These are phyloP conservation scores for Beauveria caledonica DNA, from an alignment of 2,329 filamentous ascomycete species.

Conservation along the genomic window DNA sequence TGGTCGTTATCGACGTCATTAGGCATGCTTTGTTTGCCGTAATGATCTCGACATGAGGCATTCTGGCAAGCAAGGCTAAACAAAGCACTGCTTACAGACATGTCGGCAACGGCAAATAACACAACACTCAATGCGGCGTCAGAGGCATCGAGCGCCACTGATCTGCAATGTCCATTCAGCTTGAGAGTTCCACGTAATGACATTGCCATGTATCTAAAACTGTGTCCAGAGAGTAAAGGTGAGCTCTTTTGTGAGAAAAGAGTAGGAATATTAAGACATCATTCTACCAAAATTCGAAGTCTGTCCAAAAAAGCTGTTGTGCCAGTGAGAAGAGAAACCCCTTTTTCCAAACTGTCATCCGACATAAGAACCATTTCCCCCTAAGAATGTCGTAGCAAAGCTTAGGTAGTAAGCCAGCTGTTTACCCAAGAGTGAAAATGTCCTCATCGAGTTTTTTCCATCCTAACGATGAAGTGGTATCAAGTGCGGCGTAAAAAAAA, in stretches of 20 bases:
- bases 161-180: neutral
- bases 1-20: no score
- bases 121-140: no score
- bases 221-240: neutral
- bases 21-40: no score
- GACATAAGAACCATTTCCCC: neutral
- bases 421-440: neutral
- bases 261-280: neutral
- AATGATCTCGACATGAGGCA: no score
- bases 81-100: no score
- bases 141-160: no score
- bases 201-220: neutral
- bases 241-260: neutral
- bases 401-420: neutral
- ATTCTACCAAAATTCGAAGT: neutral
- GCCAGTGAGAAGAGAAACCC: constrained; percentile 5
- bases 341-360: neutral
- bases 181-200: no score
- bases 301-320: neutral
- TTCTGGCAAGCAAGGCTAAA: no score
- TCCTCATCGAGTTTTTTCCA: neutral
- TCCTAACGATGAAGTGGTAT: neutral
- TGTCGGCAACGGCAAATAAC: no score
- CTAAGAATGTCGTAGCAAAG: neutral
- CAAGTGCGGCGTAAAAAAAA: neutral